These are phyloP conservation scores for Microsporum ferrugineum DNA, from an alignment of 2,329 filamentous ascomycete genomes.

Conservation along the genomic window DNA sequence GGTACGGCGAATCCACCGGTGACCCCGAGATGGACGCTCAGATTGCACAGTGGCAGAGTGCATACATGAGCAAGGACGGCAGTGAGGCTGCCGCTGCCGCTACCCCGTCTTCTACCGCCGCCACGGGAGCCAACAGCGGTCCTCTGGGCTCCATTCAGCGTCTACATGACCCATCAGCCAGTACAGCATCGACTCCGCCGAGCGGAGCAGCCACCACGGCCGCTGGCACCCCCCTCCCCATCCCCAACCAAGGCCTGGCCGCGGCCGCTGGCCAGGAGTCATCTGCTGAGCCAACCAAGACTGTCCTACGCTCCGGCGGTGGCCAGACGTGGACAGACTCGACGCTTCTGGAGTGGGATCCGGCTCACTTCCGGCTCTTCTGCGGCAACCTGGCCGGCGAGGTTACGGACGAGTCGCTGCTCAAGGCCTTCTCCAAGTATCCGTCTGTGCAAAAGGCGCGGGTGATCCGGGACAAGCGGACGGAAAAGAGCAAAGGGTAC, in stretches of 20 bases:
- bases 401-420: constrained; percentile 87
- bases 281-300: constrained; percentile 51
- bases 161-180: constrained; percentile 14
- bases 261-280: constrained; percentile 32
- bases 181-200: constrained; percentile 17
- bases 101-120: constrained; percentile 26
- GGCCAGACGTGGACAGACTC: constrained; percentile 89
- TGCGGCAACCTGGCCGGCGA: constrained; percentile 95
- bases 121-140: constrained; percentile 36
- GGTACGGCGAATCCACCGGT: constrained; percentile 31
- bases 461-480: constrained; percentile 89
- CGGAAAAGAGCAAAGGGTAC: constrained; percentile 90
- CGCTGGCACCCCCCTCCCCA: constrained; percentile 32
- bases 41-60: constrained; percentile 90
- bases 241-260: constrained; percentile 26
- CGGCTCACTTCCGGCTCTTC: constrained; percentile 84
- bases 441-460: constrained; percentile 81
- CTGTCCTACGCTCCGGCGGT: constrained; percentile 76
- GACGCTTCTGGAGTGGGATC: constrained; percentile 87
- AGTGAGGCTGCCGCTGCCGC: constrained; percentile 23
- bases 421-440: constrained; percentile 88
- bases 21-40: constrained; percentile 80
- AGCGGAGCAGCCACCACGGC: constrained; percentile 24
- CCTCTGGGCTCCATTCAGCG: constrained; percentile 30
- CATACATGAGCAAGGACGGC: constrained; percentile 57